Evolutionary conservation across 148 eudicot species (phyloP).

Genomic region (Amaranthus palmeri): DNA sequence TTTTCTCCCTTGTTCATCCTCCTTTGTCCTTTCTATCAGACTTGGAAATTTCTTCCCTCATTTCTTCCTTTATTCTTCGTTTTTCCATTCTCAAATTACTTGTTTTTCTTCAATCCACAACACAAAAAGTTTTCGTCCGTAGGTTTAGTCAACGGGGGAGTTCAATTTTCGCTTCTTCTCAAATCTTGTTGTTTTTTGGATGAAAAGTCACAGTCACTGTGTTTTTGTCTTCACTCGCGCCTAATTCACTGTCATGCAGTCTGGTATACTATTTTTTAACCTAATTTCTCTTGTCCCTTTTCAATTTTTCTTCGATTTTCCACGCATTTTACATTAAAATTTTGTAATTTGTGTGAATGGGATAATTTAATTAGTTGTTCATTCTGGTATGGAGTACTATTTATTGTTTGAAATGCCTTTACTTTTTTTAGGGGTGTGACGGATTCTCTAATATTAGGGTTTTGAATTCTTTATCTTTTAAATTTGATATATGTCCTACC

Average conservation of each 20-base stretch:
- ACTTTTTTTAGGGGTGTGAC: too few relatives aligned
- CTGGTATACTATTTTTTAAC: conserved; percentile 10
- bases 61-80: too few relatives aligned
- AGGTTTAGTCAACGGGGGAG: background rate
- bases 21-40: background rate
- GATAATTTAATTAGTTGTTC: background rate
- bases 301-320: background rate
- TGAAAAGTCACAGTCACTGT: background rate
- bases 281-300: too few relatives aligned
- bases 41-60: background rate
- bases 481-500: too few relatives aligned
- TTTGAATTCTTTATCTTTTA: too few relatives aligned
- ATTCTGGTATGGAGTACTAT: too few relatives aligned
- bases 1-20: background rate
- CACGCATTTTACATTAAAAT: background rate
- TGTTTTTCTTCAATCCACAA: background rate
- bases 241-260: conserved; percentile 17
- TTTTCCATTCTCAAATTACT: too few relatives aligned
- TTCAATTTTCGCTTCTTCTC: background rate
- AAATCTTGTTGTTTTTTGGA: background rate
- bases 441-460: too few relatives aligned
- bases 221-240: background rate
- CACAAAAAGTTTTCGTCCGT: background rate
- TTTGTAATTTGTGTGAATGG: background rate
- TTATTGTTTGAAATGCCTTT: too few relatives aligned